Percentiles rank a stretch among this genome's conserved stretches.
Conservation (phyloP, 2,329 filamentous ascomycete genomes). For the Achaetomium macrosporum region DNA sequence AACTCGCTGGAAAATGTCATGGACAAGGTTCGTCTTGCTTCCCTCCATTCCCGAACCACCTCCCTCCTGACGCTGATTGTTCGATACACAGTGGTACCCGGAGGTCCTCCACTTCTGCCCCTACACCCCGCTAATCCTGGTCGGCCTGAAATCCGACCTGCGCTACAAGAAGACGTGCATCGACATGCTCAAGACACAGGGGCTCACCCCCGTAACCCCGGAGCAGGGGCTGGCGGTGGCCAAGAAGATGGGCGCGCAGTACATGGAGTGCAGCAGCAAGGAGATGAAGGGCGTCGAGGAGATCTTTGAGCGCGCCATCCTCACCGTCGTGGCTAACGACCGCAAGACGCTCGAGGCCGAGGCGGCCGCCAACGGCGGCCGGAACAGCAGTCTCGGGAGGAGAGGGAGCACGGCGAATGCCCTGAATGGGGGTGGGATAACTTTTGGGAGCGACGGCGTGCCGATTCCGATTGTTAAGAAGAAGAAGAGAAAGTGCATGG, state of each 20-base stretch:
- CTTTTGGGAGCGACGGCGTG: constrained; percentile 30
- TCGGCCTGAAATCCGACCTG: constrained; percentile 94
- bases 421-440: constrained; percentile 27
- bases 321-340: constrained; percentile 81
- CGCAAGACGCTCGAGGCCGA: constrained; percentile 54
- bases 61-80: constrained; percentile 23
- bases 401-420: constrained; percentile 8
- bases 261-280: constrained; percentile 98
- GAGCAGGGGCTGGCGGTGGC: constrained; percentile 87
- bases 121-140: constrained; percentile 89
- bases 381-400: constrained; percentile 28
- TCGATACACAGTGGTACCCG: constrained; percentile 76
- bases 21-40: constrained; percentile 70
- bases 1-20: constrained; percentile 98
- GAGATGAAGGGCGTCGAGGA: constrained; percentile 95
- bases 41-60: neutral
- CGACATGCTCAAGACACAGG: constrained; percentile 97
- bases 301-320: constrained; percentile 88
- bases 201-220: constrained; percentile 86
- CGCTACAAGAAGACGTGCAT: constrained; percentile 94
- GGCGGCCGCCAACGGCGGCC: constrained; percentile 34
- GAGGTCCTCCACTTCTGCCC: constrained; percentile 99
- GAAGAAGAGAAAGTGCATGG: constrained; percentile 79
- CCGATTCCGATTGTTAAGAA: constrained; percentile 52
- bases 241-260: constrained; percentile 86